Conservation (phyloP, 2,329 filamentous ascomycete species). For the Colletotrichum caudatum region DNA sequence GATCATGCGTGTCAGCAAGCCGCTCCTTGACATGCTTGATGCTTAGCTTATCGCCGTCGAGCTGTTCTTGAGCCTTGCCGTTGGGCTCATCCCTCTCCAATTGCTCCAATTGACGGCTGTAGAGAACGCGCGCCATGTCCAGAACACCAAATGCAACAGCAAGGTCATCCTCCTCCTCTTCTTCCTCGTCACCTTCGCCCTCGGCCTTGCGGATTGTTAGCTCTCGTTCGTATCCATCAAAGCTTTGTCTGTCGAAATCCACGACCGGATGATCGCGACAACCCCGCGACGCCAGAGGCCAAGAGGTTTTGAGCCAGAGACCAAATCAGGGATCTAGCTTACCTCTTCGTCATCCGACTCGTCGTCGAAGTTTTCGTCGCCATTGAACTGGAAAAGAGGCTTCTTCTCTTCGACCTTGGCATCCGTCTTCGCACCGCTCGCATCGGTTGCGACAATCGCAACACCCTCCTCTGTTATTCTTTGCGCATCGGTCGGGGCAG, state of each 20-base stretch:
- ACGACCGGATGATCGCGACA: not conserved
- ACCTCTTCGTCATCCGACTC: conserved; percentile 81
- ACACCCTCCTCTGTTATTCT: conserved; percentile 61
- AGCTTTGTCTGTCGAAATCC: not conserved
- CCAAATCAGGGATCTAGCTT: conserved; percentile 45
- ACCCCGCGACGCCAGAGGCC: not conserved
- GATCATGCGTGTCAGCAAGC: conserved; percentile 91
- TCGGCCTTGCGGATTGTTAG: conserved; percentile 46
- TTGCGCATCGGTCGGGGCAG: conserved; percentile 51
- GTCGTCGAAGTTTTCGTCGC: conserved; percentile 93
- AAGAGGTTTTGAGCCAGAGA: conserved; percentile 4
- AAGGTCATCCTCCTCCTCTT: conserved; percentile 77
- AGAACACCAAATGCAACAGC: conserved; percentile 87
- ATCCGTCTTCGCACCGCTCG: conserved; percentile 55
- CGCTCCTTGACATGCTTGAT: conserved; percentile 80
- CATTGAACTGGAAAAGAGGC: conserved; percentile 89
- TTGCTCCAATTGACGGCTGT: conserved; percentile 65
- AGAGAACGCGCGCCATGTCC: conserved; percentile 79
- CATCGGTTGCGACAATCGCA: conserved; percentile 58
- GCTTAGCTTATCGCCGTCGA: conserved; percentile 55
- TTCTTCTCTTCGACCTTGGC: conserved; percentile 69
- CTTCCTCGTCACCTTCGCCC: conserved; percentile 56
- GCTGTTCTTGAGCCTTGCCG: conserved; percentile 57
- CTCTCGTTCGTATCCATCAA: conserved; percentile 1
- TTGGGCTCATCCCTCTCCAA: conserved; percentile 53